Base-by-base conservation (phyloP, 2,329 filamentous ascomycete genomes). In the Mariannaea elegans region DNA sequence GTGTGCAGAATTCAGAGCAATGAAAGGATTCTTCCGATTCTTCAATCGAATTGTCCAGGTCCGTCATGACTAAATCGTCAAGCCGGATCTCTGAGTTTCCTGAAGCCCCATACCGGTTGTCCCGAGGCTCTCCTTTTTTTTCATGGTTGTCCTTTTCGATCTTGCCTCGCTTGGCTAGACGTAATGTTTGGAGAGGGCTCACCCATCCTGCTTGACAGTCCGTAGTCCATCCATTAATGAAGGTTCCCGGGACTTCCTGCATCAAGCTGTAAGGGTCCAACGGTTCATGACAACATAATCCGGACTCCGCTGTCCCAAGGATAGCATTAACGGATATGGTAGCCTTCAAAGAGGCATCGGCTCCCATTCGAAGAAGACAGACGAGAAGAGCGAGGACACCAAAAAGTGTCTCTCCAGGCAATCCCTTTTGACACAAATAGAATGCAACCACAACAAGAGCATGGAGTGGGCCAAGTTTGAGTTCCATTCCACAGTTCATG, bases 361-460 rank as follows among this genome's bases (percentile, higher is more conserved):
- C 54, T 0, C 56, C 54, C 2, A 61, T 2, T 0, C 2, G 4
- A 2, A 66, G 7, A 2, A 67, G 59, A 12, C 59, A 65, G 0
- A 53, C 19, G 16, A 63, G 3, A 1, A 63, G n/a, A 0, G 65
- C 51, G 0, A 67, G 9, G 1, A 56, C 48, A 0, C 65, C 65
- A 14, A 66, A 67, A 1, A 67, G 42, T 2, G 59, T 66, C 12
- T 67, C 65, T 1, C 48, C 59, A 2, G 21, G 2, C 45, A 61
- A 56, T 2, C 61, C 63, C 2, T 2, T 12, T 1, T 56, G 39
- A 0, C 45, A 48, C 9, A 66, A 14, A 7, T 60, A 61, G 21
- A 65, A 67, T 2, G 44, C 32, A n/a, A 42, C 10, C 21, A 56
- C n/a, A 34, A 56, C 38, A 27, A 56, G 38, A 7, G 38, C 19